Base-by-base conservation (phyloP, 1,139 yeast genomes). In the Pneumocystis canis region DNA sequence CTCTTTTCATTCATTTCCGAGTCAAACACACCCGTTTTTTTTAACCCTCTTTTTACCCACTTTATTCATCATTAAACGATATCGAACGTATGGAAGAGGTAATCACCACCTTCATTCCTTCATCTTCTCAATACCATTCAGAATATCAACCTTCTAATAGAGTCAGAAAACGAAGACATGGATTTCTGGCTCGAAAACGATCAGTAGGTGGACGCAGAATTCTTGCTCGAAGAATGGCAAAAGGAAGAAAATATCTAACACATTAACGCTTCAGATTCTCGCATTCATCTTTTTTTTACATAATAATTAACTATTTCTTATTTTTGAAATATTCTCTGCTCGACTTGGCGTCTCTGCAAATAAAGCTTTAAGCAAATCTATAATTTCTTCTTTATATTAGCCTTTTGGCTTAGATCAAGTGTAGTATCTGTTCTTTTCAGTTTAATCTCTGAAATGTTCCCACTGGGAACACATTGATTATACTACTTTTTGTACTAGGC, bases 341-440 rank as follows among this genome's bases (percentile, higher is more conserved):
- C 95, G 79, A 61, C 82, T 72, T 6, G 83, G 84, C 65, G 94
- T 85, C 62, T 87, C 87, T 4, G 87, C 82, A 73, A 89, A 89
- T 61, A 88, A 74, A 57, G 84, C 76, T 58, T 74, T 70, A n/a
- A 90, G 77, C 70, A 89, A 75, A 9, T 75, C 71, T 3, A 83
- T 77, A 63, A 90, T 74, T 72, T 89, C 97, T 1, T 78, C 75
- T 0, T 94, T 82, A n/a, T n/a, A n/a, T n/a, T n/a, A 92, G 97
- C 97, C 97, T 86, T 89, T 89, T 92, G 98, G 98, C 98, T 92
- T 90, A 92, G 98, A 92, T 92, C 98, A 92, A 89, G 98, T 92
- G 98, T 92, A 92, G 98, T 92, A 92, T 92, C 98, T 92, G 98
- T 92, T 92, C 98, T 92, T 92, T 90, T 90, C 97, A 92, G 98